Conservation (phyloP, 495 filamentous ascomycete genomes). For the Aspergillus bertholletiae region DNA sequence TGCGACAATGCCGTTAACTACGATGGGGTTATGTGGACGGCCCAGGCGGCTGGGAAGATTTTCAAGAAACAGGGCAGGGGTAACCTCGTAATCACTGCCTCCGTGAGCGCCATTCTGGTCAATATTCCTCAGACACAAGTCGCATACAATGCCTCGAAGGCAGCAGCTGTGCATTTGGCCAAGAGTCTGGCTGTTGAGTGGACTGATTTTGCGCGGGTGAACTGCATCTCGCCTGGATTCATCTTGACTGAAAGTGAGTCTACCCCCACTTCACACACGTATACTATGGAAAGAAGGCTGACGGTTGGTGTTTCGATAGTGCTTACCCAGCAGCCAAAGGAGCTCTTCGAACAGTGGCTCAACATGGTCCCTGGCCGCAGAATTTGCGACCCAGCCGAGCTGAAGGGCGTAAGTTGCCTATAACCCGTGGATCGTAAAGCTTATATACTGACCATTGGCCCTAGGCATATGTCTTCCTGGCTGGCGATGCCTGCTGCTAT, state of each 20-base stretch:
- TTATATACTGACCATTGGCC: background rate
- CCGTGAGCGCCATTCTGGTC: conserved; percentile 24
- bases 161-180: conserved; percentile 32
- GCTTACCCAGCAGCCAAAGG: background rate
- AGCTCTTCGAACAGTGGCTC: conserved; percentile 24
- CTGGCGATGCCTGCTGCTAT: conserved; percentile 33
- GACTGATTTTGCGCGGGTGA: conserved; percentile 39
- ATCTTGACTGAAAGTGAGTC: conserved; percentile 31
- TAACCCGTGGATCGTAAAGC: background rate
- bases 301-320: conserved; percentile 13
- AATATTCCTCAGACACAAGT: conserved; percentile 30
- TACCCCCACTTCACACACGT: too few relatives aligned
- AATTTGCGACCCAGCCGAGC: conserved; percentile 27
- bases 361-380: conserved; percentile 28
- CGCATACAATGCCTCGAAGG: too few relatives aligned
- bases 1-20: conserved; percentile 31
- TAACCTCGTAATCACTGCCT: conserved; percentile 24
- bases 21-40: conserved; percentile 34
- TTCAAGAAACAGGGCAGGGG: conserved; percentile 27
- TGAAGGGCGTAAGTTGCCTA: conserved; percentile 30
- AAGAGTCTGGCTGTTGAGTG: conserved; percentile 37
- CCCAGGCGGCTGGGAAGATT: conserved; percentile 28
- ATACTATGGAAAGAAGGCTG: background rate
- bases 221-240: conserved; percentile 44
- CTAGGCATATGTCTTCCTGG: conserved; percentile 30